Evolutionary conservation across 768 basidiomycete genomes (phyloP), one percentile per base, ranked within the genome.

Genomic region (Russula earlei): DNA sequence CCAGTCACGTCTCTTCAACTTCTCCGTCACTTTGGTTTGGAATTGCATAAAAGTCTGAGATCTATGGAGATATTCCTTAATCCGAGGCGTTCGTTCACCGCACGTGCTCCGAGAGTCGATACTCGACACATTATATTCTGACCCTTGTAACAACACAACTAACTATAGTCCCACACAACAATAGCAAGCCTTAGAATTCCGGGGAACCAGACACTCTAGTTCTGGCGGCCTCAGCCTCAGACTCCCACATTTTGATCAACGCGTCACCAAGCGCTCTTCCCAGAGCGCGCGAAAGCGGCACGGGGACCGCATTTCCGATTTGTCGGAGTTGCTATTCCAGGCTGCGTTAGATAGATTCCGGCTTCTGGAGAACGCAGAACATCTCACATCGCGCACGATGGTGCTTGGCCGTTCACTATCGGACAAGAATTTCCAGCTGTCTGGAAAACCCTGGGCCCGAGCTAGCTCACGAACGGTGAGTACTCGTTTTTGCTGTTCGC

Each of bases 281-380:
- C 2, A 88, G 71, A 3, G 84, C 83, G 10, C 77, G 69, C 4
- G 83, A 84, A 22, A 89, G 73, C 3, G 83, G 82, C 8, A 87
- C 75, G 3, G 87, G 85, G 7, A 88, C 87, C 2, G 86, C 87
- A 63, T 90, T 90, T 0, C 87, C 88, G 43, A 90, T 88, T 60
- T 89, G 87, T 47, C 77, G 73, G 54, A 82, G 72, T 81, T 84
- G 83, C 87, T 90, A 59, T 22, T 57, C 19, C 36, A 10, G 55
- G 34, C 19, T 17, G 22, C 8, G 44, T 54, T 38, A 57, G 50
- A 25, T 38, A 57, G 50, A 25, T 8, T 10, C 4, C 9, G 17
- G 17, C 14, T 12, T 42, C 50, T 14, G 15, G 34, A 4, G 34
- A 42, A 31, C 5, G 22, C 5, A 20, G 25, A n/a, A 29, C 22